These are phyloP conservation scores for Capronia coronata DNA, from an alignment of 2,329 filamentous ascomycete species.

Conservation along the genomic window DNA sequence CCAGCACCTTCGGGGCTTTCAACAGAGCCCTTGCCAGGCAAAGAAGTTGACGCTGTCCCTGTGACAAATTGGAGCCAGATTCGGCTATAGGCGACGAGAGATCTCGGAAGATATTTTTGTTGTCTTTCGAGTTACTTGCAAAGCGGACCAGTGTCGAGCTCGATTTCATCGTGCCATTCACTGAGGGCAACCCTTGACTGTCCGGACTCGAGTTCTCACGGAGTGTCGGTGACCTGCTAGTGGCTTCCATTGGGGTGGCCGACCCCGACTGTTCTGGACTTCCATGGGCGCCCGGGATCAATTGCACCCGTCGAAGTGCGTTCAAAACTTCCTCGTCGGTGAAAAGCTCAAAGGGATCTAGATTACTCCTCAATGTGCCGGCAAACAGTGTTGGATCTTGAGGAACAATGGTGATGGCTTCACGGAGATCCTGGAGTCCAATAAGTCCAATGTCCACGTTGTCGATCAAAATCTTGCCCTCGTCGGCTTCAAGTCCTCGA, in stretches of 20 bases:
- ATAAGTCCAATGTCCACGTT: conserved; percentile 84
- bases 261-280: conserved; percentile 34
- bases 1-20: conserved; percentile 83
- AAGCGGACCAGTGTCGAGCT: conserved; percentile 21
- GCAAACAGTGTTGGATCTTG: conserved; percentile 60
- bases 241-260: conserved; percentile 32
- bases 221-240: conserved; percentile 30
- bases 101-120: conserved; percentile 93
- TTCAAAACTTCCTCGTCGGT: conserved; percentile 86
- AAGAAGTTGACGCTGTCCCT: conserved; percentile 89
- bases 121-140: conserved; percentile 44
- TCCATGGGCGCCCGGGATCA: conserved; percentile 55
- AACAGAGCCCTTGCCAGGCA: conserved; percentile 90
- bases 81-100: conserved; percentile 77
- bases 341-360: conserved; percentile 86
- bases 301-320: conserved; percentile 77
- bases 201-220: conserved; percentile 15
- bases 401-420: conserved; percentile 93
- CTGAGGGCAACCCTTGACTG: conserved; percentile 27
- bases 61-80: conserved; percentile 88
- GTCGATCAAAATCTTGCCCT: conserved; percentile 84
- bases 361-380: conserved; percentile 50
- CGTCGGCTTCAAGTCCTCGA: conserved; percentile 83
- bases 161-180: conserved; percentile 23
- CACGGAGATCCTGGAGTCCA: conserved; percentile 84